Evolutionary conservation across 2,329 filamentous ascomycete species (phyloP), one percentile per base, ranked within the genome.

Genomic region (Botryosphaeria agaves): DNA sequence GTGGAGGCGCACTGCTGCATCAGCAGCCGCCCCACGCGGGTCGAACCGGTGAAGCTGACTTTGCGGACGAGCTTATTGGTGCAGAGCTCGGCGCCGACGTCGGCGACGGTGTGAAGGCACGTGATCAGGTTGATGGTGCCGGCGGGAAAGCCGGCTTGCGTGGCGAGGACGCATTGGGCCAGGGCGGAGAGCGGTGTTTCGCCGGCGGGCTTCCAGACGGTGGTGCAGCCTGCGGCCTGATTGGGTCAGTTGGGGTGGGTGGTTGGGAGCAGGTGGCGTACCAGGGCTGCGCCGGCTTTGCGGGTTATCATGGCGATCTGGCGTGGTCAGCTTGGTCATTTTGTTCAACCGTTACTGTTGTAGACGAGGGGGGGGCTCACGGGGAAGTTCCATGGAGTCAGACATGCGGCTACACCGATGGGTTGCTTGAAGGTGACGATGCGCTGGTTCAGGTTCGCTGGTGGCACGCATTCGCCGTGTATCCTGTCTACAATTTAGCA

Each of bases 271-370:
- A n/a, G n/a, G n/a, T n/a, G n/a, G n/a, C n/a, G n/a, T n/a, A n/a
- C n/a, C 6, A 52, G 30, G 2, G 50, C 47, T 4, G 48, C 39
- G 2, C 36, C 49, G 16, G 40, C 29, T 28, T 52, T 52, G 5
- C 49, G 31, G 4, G 43, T 42, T 4, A 61, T 56, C 58, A 62
- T 51, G 5, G 48, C 47, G 7, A n/a, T n/a, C n/a, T n/a, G n/a
- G n/a, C n/a, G 36, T 31, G 3, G 45, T 45, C 18, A 47, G n/a
- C n/a, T n/a, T n/a, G n/a, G n/a, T n/a, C n/a, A n/a, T n/a, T n/a
- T n/a, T 46, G 30, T 37, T 39, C 35, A 34, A 38, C 5, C 30
- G 35, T 11, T n/a, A n/a, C n/a, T n/a, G n/a, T n/a, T n/a, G n/a
- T n/a, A n/a, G n/a, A n/a, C n/a, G n/a, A 26, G 11, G 4, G 17